Conservation (phyloP, 495 filamentous ascomycete species). For the Astrothelium macrocarpum region DNA sequence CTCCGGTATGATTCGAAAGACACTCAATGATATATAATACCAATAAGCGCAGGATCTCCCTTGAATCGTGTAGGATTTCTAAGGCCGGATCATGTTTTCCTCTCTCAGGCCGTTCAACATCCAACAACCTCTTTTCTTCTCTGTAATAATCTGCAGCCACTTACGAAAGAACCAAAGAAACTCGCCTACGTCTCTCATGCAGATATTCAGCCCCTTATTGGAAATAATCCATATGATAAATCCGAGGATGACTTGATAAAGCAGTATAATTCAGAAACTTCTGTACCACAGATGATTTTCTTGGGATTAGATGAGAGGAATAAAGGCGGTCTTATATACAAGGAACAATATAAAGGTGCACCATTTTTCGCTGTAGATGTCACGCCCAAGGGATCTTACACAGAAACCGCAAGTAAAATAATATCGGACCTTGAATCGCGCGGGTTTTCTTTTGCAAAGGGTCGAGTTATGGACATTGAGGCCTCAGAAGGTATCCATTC, state of each 20-base stretch:
- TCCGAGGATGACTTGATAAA: slow-evolving; percentile 64
- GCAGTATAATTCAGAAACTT: slow-evolving; percentile 61
- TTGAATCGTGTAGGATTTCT: slow-evolving; percentile 80
- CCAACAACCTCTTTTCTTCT: slow-evolving; percentile 63
- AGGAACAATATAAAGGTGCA: slow-evolving; percentile 55
- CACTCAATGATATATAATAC: not conserved
- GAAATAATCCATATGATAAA: slow-evolving; percentile 57
- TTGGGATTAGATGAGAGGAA: slow-evolving; percentile 69
- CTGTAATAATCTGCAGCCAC: slow-evolving; percentile 67
- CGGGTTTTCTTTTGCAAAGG: slow-evolving; percentile 50
- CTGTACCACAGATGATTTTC: slow-evolving; percentile 66
- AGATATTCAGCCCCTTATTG: slow-evolving; percentile 60
- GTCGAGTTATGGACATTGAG: slow-evolving; percentile 45
- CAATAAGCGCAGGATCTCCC: slow-evolving; percentile 47
- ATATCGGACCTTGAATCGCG: slow-evolving; percentile 49
- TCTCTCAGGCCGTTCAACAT: slow-evolving; percentile 65
- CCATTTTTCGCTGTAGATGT: slow-evolving; percentile 89
- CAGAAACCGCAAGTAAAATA: slow-evolving; percentile 39
- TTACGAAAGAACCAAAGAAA: slow-evolving; percentile 45
- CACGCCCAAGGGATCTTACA: slow-evolving; percentile 55
- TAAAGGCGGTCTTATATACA: slow-evolving; percentile 41
- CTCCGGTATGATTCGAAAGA: slow-evolving; percentile 47
- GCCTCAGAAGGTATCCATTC: slow-evolving; percentile 48
- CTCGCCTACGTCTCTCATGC: slow-evolving; percentile 54
- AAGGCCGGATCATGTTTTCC: slow-evolving; percentile 66